phyloP scores from a whole-genome alignment of 2,329 filamentous ascomycete species.

The Aspergillus sojae region DNA sequence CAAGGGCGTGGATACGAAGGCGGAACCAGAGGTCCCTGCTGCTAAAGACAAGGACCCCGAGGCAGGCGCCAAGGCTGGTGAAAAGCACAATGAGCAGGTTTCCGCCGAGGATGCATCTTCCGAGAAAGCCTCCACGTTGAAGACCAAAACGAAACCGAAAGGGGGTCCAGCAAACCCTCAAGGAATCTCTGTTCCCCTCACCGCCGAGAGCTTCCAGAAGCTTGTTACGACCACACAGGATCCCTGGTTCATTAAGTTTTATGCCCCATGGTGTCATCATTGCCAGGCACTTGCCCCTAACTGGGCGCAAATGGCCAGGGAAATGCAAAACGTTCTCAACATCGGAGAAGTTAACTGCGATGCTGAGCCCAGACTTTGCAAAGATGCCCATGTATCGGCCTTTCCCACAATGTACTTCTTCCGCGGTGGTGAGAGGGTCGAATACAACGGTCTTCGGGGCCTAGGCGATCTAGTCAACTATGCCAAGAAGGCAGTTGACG shows the following conservation, averaged over 20 bases:
- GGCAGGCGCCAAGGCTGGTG: constrained; percentile 41
- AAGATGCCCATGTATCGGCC: constrained; percentile 76
- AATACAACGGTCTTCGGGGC: constrained; percentile 89
- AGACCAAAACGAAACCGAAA: constrained; percentile 55
- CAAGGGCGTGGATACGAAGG: constrained; percentile 48
- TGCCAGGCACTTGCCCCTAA: constrained; percentile 90
- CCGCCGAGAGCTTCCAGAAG: constrained; percentile 81
- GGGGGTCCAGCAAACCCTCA: constrained; percentile 68
- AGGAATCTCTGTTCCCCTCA: constrained; percentile 74
- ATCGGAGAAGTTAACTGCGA: constrained; percentile 97
- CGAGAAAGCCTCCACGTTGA: constrained; percentile 43
- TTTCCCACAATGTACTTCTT: constrained; percentile 95
- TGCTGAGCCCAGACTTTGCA: constrained; percentile 81
- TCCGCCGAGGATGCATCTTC: constrained; percentile 23
- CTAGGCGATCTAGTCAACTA: constrained; percentile 88
- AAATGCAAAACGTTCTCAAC: constrained; percentile 87
- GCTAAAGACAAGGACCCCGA: constrained; percentile 48
- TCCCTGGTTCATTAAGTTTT: constrained; percentile 99
- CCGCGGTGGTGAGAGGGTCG: constrained; percentile 84
- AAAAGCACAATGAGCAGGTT: constrained; percentile 46
- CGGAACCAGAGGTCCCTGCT: constrained; percentile 39
- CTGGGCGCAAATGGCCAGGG: constrained; percentile 86
- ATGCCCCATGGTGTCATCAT: constrained; percentile 95
- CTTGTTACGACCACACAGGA: constrained; percentile 84
- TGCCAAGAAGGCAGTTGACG: constrained; percentile 80